Evolutionary conservation across 805 yeast species (phyloP).

Genomic region (Suhomyces canberraensis): DNA sequence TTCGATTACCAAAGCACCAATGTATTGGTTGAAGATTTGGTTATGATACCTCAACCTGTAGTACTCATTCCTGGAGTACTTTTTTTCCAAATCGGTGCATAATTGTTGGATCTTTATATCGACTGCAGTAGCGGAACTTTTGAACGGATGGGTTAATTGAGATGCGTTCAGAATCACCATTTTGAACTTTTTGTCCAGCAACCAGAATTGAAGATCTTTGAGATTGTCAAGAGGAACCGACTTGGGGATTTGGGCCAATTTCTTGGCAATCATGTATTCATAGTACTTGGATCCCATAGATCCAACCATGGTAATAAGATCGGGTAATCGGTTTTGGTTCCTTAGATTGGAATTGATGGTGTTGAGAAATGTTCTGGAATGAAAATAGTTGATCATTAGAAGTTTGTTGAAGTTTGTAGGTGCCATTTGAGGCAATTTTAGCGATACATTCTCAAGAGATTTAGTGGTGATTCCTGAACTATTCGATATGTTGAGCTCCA

Average conservation of each 20-base stretch:
- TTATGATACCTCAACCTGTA: slow-evolving; percentile 10
- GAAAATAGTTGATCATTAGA: slow-evolving; percentile 11
- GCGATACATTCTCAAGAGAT: background rate
- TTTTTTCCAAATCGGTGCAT: slow-evolving; percentile 5
- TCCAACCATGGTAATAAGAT: slow-evolving; percentile 15
- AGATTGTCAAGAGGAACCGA: background rate
- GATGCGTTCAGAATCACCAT: slow-evolving; percentile 9
- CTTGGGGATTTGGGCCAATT: slow-evolving; percentile 4
- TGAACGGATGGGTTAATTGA: slow-evolving; percentile 12
- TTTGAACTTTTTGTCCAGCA: slow-evolving; percentile 13
- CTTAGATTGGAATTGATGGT: slow-evolving; percentile 2
- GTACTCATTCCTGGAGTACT: slow-evolving; percentile 9
- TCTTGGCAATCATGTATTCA: slow-evolving; percentile 8
- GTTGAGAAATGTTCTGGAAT: slow-evolving; percentile 13
- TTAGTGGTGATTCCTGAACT: background rate
- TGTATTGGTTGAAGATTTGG: slow-evolving; percentile 19
- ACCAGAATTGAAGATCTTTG: slow-evolving; percentile 1
- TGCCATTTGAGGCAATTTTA: background rate
- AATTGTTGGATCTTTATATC: slow-evolving; percentile 1
- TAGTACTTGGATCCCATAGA: slow-evolving; percentile 16
- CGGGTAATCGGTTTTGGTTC: slow-evolving; percentile 10
- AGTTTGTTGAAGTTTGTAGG: slow-evolving; percentile 6
- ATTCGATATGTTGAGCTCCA: background rate
- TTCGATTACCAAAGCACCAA: slow-evolving; percentile 14
- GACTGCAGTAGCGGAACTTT: background rate